Base-by-base conservation (phyloP, 1,284 basidiomycete genomes). In the Microbotryum violaceum region DNA sequence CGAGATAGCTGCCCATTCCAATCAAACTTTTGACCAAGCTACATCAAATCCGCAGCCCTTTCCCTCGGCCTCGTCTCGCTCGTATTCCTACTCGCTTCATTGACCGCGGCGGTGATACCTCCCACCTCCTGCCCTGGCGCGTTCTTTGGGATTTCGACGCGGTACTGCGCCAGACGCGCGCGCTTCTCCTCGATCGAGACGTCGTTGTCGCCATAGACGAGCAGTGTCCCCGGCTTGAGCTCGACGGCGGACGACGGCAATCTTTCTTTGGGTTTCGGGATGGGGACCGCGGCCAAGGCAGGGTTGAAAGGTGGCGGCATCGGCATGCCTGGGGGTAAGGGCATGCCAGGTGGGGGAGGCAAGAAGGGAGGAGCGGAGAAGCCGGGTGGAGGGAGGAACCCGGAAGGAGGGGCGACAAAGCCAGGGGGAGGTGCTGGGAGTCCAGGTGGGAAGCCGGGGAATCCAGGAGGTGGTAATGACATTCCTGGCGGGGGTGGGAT, bases 181-280 rank as follows among this genome's bases (percentile, higher is more conserved):
- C 91, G 84, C 70, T 84, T 85, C 76, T 93, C 91, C 69, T 89
- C 86, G 12, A 85, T 83, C 64, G 82, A 85, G 71, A 87, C 88
- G 70, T 90, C 89, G 0, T 87, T 78, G 71, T 90, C 85, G 23
- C 78, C 75, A 74, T 85, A 88, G 73, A 89, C 86, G 54, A 90
- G 77, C n/a, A 82, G 79, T 7, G 86, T 88, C 12, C 80, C 78
- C 73, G 89, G 87, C 80, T 89, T 90, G 73, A 88, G 83, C 3
- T 60, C 68, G 49, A 66, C 64, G 84, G 50, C 79, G 77, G 66
- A 85, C 71, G 25, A 79, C 73, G 37, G 81, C 77, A 73, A 85
- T 80, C 12, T 86, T 84, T 62, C 70, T 4, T 63, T 49, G 64
- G 46, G 55, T 27, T 77, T 77, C 12, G 71, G 45, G 49, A n/a